Conservation (phyloP, 139 green algal genomes). For the Coccomyxa sp. region DNA sequence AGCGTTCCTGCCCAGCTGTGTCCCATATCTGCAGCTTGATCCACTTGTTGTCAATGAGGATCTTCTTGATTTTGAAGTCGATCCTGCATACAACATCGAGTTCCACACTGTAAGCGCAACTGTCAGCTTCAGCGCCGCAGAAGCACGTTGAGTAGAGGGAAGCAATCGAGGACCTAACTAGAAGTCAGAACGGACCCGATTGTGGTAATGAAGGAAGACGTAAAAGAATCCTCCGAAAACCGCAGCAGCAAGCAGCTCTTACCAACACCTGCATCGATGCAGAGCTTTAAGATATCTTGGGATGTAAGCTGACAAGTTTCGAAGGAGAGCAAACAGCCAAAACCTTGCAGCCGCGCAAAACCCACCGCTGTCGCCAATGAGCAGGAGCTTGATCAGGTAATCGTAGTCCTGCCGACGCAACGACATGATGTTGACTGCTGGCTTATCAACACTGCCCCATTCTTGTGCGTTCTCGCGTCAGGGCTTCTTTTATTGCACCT, state of each 20-base stretch:
- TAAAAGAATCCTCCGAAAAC: slow-evolving; percentile 96
- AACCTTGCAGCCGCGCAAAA: neutral
- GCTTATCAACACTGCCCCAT: neutral
- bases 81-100: slow-evolving; percentile 58
- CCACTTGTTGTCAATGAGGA: slow-evolving; percentile 87
- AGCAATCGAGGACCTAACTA: neutral
- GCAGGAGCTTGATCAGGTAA: slow-evolving; percentile 91
- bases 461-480: neutral
- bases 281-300: neutral
- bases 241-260: slow-evolving; percentile 95
- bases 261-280: slow-evolving; percentile 74
- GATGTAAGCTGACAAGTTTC: neutral
- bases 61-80: slow-evolving; percentile 98
- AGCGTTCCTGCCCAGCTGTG: slow-evolving; percentile 96
- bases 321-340: neutral
- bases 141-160: neutral
- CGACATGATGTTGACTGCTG: neutral
- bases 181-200: slow-evolving; percentile 74
- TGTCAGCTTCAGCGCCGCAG: neutral
- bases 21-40: slow-evolving; percentile 99
- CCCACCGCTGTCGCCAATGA: slow-evolving; percentile 93
- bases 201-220: slow-evolving; percentile 95
- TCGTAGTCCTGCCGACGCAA: slow-evolving; percentile 70
- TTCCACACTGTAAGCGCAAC: neutral
- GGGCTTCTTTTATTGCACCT: too few relatives aligned